Evolutionary conservation across 2,329 filamentous ascomycete genomes (phyloP).

Genomic region (Zymoseptoria tritici): DNA sequence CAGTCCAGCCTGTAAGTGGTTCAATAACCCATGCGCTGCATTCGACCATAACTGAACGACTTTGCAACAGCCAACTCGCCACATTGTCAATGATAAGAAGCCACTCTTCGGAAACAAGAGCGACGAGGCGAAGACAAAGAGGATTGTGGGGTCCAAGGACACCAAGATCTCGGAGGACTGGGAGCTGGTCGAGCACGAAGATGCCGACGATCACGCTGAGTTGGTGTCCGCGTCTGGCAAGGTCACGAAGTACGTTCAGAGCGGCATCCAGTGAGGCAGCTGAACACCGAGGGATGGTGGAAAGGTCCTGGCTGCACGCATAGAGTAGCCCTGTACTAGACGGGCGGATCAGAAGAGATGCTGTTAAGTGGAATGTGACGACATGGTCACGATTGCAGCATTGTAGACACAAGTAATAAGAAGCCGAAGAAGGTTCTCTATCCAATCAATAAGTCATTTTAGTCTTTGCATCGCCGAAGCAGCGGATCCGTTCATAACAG

Average conservation of each 20-base stretch:
- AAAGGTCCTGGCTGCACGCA: background rate
- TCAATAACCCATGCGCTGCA: background rate
- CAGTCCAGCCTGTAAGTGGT: background rate
- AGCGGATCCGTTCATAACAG: too few species aligned
- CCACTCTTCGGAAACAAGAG: background rate
- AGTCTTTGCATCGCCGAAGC: too few species aligned
- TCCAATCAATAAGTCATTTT: too few species aligned
- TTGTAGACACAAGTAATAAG: too few species aligned
- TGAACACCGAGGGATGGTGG: background rate
- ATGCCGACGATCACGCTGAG: background rate
- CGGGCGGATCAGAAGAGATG: too few species aligned
- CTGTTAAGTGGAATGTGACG: too few species aligned
- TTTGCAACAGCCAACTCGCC: background rate
- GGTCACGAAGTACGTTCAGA: background rate
- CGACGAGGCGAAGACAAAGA: background rate
- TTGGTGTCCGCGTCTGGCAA: background rate
- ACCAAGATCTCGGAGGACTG: background rate
- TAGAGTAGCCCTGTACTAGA: too few species aligned
- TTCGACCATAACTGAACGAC: background rate
- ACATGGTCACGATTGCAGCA: too few species aligned
- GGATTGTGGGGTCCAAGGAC: background rate
- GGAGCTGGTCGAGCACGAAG: background rate
- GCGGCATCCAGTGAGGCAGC: background rate
- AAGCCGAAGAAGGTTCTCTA: too few species aligned
- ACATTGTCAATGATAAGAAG: background rate